Conservation (phyloP, 495 filamentous ascomycete species). For the Collariella sp. region DNA sequence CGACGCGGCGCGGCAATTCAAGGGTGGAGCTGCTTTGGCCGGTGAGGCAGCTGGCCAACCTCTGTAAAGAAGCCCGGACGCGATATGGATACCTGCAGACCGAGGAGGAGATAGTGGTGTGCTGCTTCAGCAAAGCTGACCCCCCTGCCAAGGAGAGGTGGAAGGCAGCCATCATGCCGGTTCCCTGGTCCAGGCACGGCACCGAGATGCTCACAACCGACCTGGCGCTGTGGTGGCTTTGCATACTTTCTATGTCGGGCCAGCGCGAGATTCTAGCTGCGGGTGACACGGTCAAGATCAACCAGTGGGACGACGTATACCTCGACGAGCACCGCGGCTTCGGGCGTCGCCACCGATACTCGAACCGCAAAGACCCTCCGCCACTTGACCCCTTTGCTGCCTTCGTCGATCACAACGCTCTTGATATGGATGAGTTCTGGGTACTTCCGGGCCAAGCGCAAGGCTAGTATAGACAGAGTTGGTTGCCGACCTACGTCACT, state of each 20-base stretch:
- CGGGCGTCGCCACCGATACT: too few species aligned
- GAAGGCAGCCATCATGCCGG: constrained; percentile 7
- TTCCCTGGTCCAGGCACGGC: constrained; percentile 7
- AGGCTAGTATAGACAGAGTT: too few species aligned
- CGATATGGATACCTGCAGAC: constrained; percentile 13
- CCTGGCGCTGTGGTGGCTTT: constrained; percentile 13
- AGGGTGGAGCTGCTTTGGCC: neutral
- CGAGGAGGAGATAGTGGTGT: constrained; percentile 6
- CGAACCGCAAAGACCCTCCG: too few species aligned
- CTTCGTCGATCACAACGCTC: too few species aligned
- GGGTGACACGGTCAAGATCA: too few species aligned
- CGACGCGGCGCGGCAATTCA: neutral
- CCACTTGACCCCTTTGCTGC: too few species aligned
- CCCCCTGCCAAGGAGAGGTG: neutral
- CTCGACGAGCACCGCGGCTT: too few species aligned
- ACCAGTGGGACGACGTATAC: too few species aligned
- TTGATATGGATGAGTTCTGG: too few species aligned
- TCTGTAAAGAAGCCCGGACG: neutral
- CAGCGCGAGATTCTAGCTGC: too few species aligned
- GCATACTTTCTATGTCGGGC: constrained; percentile 9
- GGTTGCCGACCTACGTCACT: too few species aligned
- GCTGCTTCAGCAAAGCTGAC: constrained; percentile 5
- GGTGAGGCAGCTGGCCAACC: constrained; percentile 8
- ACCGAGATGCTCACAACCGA: constrained; percentile 6
- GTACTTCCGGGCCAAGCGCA: too few species aligned